Evolutionary conservation across 176 grass and related monocot species (phyloP).

Genomic region (Dactylis glomerata): DNA sequence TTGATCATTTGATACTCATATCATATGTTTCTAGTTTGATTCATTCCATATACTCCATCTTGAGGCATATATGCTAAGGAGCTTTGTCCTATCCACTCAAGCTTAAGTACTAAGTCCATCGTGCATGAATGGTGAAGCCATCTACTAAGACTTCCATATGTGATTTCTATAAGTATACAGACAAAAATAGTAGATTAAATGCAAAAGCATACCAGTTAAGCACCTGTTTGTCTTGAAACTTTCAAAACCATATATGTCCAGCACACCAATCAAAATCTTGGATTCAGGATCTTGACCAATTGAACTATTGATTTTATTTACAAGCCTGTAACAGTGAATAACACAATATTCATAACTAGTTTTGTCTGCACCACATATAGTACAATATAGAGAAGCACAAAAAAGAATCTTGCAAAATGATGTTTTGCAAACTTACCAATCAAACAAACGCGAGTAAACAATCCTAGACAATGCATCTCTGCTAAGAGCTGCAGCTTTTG

Average conservation of each 20-base stretch:
- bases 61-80: not conserved
- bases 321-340: slow-evolving; percentile 67
- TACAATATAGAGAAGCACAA: slow-evolving; percentile 16
- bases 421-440: slow-evolving; percentile 63
- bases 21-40: not conserved
- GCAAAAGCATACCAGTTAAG: slow-evolving; percentile 99
- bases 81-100: not conserved
- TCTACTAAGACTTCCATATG: slow-evolving; percentile 24
- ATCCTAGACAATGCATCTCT: slow-evolving; percentile 93
- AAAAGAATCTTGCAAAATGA: slow-evolving; percentile 13
- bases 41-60: not conserved
- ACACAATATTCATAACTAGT: slow-evolving; percentile 11
- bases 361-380: not conserved
- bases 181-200: slow-evolving; percentile 43
- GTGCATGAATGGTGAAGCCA: slow-evolving; percentile 12
- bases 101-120: not conserved
- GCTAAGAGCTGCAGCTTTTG: slow-evolving; percentile 66
- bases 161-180: slow-evolving; percentile 27
- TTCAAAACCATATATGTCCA: slow-evolving; percentile 99
- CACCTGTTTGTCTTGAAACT: slow-evolving; percentile 99
- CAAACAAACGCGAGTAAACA: slow-evolving; percentile 91
- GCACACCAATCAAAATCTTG: slow-evolving; percentile 92
- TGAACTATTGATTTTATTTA: slow-evolving; percentile 84
- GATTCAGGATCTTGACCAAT: slow-evolving; percentile 97
- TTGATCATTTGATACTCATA: not conserved